These are phyloP conservation scores for Rehmannia glutinosa DNA, from an alignment of 257 asterid species.

Conservation along the genomic window DNA sequence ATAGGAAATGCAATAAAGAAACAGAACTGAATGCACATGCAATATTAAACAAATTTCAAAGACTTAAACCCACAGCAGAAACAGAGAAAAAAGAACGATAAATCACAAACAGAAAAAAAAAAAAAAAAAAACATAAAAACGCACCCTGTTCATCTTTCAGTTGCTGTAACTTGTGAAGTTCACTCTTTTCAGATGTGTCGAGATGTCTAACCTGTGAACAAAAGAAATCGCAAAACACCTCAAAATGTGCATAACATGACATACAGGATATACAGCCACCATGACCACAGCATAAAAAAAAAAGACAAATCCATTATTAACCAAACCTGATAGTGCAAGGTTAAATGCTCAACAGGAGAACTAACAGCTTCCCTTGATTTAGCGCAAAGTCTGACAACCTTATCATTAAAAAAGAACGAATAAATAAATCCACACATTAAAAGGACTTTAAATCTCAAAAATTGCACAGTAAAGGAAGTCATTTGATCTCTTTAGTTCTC, in stretches of 20 bases:
- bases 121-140: neutral
- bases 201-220: constrained; percentile 89
- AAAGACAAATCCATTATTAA: neutral
- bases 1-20: neutral
- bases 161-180: constrained; percentile 93
- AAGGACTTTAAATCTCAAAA: neutral
- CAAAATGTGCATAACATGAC: neutral
- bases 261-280: neutral
- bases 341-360: constrained; percentile 96
- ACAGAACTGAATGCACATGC: neutral
- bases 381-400: constrained; percentile 98
- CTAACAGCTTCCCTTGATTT: constrained; percentile 99
- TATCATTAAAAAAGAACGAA: neutral
- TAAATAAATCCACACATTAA: neutral
- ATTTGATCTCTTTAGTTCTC: neutral
- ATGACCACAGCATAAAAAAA: neutral
- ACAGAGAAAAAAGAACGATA: neutral
- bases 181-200: constrained; percentile 97
- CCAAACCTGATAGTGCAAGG: constrained; percentile 95
- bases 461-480: neutral
- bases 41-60: neutral
- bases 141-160: constrained; percentile 98
- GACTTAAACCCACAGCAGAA: neutral
- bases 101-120: neutral
- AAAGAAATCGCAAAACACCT: neutral